phyloP scores from a whole-genome alignment of 768 basidiomycete genomes.

The Lactarius quietus region DNA sequence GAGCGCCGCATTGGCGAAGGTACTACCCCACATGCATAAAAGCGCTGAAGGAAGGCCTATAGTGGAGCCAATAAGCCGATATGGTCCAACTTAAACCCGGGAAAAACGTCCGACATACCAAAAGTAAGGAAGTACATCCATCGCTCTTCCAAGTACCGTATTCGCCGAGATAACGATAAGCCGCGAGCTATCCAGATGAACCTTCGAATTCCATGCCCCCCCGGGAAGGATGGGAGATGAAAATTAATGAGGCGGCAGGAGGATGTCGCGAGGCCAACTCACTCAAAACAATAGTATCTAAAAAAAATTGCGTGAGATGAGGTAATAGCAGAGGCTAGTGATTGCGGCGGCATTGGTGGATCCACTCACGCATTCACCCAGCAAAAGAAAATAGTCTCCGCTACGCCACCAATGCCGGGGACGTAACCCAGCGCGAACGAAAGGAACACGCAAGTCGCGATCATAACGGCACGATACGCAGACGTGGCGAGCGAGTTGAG shows the following conservation, averaged over 20 bases:
- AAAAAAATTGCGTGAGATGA: conserved; percentile 7
- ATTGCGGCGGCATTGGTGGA: neutral
- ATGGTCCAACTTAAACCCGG: neutral
- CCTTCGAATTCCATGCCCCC: conserved; percentile 35
- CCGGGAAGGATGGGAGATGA: neutral
- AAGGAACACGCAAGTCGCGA: conserved; percentile 67
- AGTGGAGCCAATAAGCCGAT: conserved; percentile 2
- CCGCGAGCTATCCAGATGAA: conserved; percentile 79
- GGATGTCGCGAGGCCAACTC: conserved; percentile 26
- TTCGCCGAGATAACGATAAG: conserved; percentile 59
- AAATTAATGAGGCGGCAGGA: conserved; percentile 12
- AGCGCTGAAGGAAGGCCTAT: conserved; percentile 67
- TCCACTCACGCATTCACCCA: conserved; percentile 82
- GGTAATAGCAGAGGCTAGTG: neutral
- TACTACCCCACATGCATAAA: conserved; percentile 68
- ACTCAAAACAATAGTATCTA: conserved; percentile 93
- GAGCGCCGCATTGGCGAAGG: conserved; percentile 74
- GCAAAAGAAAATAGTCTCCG: conserved; percentile 71
- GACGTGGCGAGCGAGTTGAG: conserved; percentile 74
- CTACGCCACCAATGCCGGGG: conserved; percentile 58
- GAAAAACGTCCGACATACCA: conserved; percentile 41
- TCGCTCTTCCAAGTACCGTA: conserved; percentile 77
- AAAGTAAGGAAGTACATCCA: conserved; percentile 90
- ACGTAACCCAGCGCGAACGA: conserved; percentile 61
- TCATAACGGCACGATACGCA: conserved; percentile 79